Percentiles rank a stretch among this genome's conserved stretches.
Evolutionary conservation across 1,139 yeast species (phyloP).

Genomic region (Yamadazyma membranifaciens): DNA sequence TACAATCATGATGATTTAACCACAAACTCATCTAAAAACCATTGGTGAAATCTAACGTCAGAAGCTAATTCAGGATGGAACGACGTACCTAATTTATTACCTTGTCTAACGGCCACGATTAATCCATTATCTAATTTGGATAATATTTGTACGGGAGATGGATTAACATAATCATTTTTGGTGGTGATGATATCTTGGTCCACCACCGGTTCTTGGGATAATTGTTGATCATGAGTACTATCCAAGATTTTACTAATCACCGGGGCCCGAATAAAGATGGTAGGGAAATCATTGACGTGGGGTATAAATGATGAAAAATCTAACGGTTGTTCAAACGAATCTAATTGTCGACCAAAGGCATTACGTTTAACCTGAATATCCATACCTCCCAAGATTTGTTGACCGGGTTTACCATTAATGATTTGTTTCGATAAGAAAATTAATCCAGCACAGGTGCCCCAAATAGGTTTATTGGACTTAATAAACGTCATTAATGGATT

Average conservation of each 20-base stretch:
- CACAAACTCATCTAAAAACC: constrained; percentile 60
- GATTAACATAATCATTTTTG: constrained; percentile 25
- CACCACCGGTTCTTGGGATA: constrained; percentile 9
- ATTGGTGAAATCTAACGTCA: constrained; percentile 64
- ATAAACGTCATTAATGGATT: constrained; percentile 55
- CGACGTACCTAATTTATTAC: constrained; percentile 66
- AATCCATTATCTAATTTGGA: constrained; percentile 38
- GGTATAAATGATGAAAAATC: constrained; percentile 50
- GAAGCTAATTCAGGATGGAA: constrained; percentile 77
- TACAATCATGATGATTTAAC: too few species aligned
- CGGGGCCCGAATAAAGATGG: constrained; percentile 80
- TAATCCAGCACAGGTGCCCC: constrained; percentile 91
- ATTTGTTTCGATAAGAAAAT: constrained; percentile 63
- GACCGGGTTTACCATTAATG: constrained; percentile 55
- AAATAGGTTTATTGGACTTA: constrained; percentile 53
- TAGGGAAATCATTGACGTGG: constrained; percentile 43
- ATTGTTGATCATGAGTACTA: not conserved
- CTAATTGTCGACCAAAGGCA: constrained; percentile 78
- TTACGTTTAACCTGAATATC: constrained; percentile 66
- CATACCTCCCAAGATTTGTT: constrained; percentile 63
- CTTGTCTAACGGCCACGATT: constrained; percentile 75
- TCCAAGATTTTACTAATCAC: constrained; percentile 47
- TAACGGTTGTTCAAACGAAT: constrained; percentile 55
- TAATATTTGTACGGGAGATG: constrained; percentile 40
- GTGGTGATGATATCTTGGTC: constrained; percentile 20